Evolutionary conservation across 2,329 filamentous ascomycete genomes (phyloP), one percentile per base, ranked within the genome.

Genomic region (Cordyceps javanica): DNA sequence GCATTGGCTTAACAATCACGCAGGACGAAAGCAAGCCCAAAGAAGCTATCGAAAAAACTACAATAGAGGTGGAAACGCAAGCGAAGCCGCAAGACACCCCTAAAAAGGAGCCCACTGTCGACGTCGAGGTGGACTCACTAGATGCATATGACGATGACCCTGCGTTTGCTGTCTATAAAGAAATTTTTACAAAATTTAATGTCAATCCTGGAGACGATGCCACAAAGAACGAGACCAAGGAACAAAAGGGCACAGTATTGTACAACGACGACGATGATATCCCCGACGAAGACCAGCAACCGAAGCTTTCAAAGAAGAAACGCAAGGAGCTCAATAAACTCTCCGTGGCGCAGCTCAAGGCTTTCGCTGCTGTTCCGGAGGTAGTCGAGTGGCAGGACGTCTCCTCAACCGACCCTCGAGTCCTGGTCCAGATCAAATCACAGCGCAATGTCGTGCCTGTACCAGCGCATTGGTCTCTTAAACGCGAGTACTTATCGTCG

Each of bases 381-480:
- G 85, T 96, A 10, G 93, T 99, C 6, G 94, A 99, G 68, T 97
- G 94, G 94, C 94, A 95, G 56, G 94, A 99, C 69, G 90, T 90
- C 13, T 95, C 91, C 16, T 92, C 94, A 0, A 85, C 89, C 26
- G 92, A 99, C 69, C 94, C 94, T 14, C 84, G 88, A 57, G 77
- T 97, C 44, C 82, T 99, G 11, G 90, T 97, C 26, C 90, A 96
- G 68, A 92, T 99, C 77, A 99, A 97, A 73, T 88, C 90, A 3
- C 90, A 95, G 70, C 86, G 92, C 64, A 99, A 99, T 69, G 90
- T 97, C 26, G 92, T 99, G 1, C 94, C 94, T 1, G 94, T 99
- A 1, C 94, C 94, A 2, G 80, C 82, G 5, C 94, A 99, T 70
- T 99, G 94, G 94, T 91, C 90, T 0, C 77, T 99, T 57, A 99